Percentiles rank a stretch among this genome's conserved stretches.
Evolutionary conservation across 257 asterid genomes (phyloP).

Genomic region (Plantago elongata): DNA sequence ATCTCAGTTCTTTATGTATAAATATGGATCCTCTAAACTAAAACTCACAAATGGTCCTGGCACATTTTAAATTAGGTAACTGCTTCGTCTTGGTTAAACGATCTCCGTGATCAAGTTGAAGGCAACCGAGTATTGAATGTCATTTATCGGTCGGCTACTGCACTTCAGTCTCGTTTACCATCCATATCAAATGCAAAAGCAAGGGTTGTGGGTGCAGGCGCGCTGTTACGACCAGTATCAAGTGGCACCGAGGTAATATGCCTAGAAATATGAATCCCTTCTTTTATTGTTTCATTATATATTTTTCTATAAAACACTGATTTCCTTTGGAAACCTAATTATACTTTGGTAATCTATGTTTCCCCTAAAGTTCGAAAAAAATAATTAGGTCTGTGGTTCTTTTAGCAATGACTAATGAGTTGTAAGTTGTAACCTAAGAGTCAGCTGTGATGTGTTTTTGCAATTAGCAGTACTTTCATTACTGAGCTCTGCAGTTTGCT

Average conservation of each 20-base stretch:
- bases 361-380: no score
- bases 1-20: not conserved
- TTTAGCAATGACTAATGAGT: no score
- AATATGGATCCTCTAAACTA: conserved; percentile 3
- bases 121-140: conserved; percentile 57
- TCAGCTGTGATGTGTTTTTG: no score
- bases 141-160: conserved; percentile 78
- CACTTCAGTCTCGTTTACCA: conserved; percentile 77
- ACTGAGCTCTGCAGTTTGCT: no score
- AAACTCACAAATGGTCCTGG: conserved; percentile 12
- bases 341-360: no score
- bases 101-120: conserved; percentile 87
- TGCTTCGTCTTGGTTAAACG: conserved; percentile 83
- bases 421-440: no score
- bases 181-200: conserved; percentile 80
- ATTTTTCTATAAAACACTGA: not conserved
- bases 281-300: not conserved
- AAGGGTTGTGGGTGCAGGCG: conserved; percentile 84
- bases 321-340: no score
- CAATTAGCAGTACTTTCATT: no score
- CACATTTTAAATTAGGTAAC: conserved; percentile 47
- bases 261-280: conserved; percentile 16
- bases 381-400: no score
- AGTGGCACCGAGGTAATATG: conserved; percentile 66
- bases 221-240: conserved; percentile 84